phyloP scores from a whole-genome alignment of 2,329 filamentous ascomycete genomes.

The Helminthosporium solani region DNA sequence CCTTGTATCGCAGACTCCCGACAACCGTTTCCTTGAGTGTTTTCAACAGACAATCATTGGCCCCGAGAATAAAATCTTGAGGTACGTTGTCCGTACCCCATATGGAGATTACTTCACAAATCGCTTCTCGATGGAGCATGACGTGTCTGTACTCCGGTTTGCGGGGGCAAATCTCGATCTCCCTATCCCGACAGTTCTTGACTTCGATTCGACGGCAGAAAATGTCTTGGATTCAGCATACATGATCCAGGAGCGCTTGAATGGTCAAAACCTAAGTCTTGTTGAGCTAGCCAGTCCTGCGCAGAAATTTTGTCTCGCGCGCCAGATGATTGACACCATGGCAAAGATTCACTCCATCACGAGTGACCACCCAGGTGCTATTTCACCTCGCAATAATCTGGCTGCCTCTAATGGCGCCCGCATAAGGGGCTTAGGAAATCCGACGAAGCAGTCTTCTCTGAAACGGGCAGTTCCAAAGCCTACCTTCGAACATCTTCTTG shows the following conservation, averaged over 20 bases:
- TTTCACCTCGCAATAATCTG: too few species aligned
- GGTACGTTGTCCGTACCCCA: too few species aligned
- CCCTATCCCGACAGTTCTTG: conserved; percentile 7
- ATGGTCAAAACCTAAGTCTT: conserved; percentile 8
- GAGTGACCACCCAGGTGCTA: too few species aligned
- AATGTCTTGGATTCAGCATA: conserved; percentile 4
- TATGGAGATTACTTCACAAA: too few species aligned
- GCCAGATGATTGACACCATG: conserved; percentile 6
- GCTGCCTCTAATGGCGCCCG: too few species aligned
- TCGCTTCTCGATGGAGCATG: too few species aligned
- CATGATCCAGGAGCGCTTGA: conserved; percentile 15
- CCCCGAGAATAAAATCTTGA: too few species aligned
- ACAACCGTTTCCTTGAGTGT: too few species aligned
- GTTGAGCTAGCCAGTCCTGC: too few species aligned
- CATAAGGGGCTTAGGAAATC: too few species aligned
- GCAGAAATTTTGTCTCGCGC: conserved; percentile 3
- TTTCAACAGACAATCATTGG: too few species aligned
- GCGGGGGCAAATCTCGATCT: neutral
- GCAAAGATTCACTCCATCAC: neutral
- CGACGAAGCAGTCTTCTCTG: neutral
- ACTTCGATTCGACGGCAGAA: neutral
- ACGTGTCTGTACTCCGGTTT: neutral
- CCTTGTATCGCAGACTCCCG: too few species aligned
- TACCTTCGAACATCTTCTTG: conserved; percentile 1
- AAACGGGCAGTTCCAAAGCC: neutral